Conservation (phyloP, 768 basidiomycete genomes). For the Holtermannia corniformis region DNA sequence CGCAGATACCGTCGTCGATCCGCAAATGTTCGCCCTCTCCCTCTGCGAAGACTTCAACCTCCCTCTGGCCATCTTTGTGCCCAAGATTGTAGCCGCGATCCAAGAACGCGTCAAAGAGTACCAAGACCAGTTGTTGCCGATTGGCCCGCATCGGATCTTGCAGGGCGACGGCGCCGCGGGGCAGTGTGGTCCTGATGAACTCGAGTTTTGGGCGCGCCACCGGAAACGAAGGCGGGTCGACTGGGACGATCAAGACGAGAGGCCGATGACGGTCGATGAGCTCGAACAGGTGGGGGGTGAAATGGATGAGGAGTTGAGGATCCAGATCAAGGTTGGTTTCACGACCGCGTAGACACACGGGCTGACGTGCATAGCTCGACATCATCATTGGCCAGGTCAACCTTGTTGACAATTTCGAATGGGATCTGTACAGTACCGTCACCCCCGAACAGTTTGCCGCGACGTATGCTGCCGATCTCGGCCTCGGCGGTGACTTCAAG, state of each 20-base stretch:
- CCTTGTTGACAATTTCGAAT: slow-evolving; percentile 93
- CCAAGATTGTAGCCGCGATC: slow-evolving; percentile 52
- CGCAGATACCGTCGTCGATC: slow-evolving; percentile 76
- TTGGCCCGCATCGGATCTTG: slow-evolving; percentile 1
- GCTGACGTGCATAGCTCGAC: slow-evolving; percentile 57
- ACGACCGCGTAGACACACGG: background rate
- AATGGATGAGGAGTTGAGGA: slow-evolving; percentile 68
- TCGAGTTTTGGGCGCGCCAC: slow-evolving; percentile 8
- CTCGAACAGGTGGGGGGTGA: slow-evolving; percentile 48
- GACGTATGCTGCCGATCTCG: slow-evolving; percentile 73
- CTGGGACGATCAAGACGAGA: background rate
- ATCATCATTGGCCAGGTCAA: slow-evolving; percentile 88
- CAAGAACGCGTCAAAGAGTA: slow-evolving; percentile 63
- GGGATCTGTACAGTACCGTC: slow-evolving; percentile 75
- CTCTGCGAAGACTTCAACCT: slow-evolving; percentile 85
- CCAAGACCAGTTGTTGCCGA: slow-evolving; percentile 43
- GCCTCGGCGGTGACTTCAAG: slow-evolving; percentile 86
- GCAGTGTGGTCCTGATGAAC: slow-evolving; percentile 14
- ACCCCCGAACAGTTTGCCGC: slow-evolving; percentile 91
- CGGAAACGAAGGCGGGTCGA: background rate
- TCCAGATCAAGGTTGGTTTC: slow-evolving; percentile 71
- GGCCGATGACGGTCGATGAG: slow-evolving; percentile 48
- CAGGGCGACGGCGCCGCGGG: background rate
- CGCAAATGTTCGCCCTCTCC: slow-evolving; percentile 79
- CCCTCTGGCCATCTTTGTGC: slow-evolving; percentile 57